phyloP scores from a whole-genome alignment of 208 protist genomes.

The Trypanosoma congolense region DNA sequence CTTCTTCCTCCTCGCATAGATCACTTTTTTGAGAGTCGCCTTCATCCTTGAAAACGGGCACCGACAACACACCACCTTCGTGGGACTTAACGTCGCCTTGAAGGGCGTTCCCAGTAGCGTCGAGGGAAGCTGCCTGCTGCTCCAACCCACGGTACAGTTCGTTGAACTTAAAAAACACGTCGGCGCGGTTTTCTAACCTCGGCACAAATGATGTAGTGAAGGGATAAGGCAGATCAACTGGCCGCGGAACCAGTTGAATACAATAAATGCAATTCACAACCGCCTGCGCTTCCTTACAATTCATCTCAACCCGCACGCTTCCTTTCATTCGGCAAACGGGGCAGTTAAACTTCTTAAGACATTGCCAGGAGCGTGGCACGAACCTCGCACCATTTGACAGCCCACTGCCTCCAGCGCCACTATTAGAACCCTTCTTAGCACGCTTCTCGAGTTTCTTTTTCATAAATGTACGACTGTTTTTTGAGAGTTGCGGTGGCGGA shows the following conservation, averaged over 20 bases:
- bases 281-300: conserved; percentile 38
- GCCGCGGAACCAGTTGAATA: conserved; percentile 39
- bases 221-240: conserved; percentile 71
- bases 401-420: background rate
- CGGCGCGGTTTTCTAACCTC: conserved; percentile 75
- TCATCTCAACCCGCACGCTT: conserved; percentile 57
- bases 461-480: conserved; percentile 24
- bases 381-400: conserved; percentile 29
- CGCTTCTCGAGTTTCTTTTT: conserved; percentile 31
- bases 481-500: conserved; percentile 18
- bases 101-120: conserved; percentile 1
- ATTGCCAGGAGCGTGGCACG: conserved; percentile 55
- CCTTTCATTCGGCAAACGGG: conserved; percentile 70
- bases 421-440: conserved; percentile 23
- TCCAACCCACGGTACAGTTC: conserved; percentile 46
- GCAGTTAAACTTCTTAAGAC: conserved; percentile 72
- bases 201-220: conserved; percentile 51
- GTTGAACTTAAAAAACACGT: conserved; percentile 81
- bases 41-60: background rate
- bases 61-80: conserved; percentile 14
- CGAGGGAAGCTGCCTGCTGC: background rate
- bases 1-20: conserved; percentile 12
- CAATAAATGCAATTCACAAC: conserved; percentile 74
- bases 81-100: background rate
- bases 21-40: background rate